These are phyloP conservation scores for Macrophomina pseudophaseolina DNA, from an alignment of 2,329 filamentous ascomycete genomes.

Conservation along the genomic window DNA sequence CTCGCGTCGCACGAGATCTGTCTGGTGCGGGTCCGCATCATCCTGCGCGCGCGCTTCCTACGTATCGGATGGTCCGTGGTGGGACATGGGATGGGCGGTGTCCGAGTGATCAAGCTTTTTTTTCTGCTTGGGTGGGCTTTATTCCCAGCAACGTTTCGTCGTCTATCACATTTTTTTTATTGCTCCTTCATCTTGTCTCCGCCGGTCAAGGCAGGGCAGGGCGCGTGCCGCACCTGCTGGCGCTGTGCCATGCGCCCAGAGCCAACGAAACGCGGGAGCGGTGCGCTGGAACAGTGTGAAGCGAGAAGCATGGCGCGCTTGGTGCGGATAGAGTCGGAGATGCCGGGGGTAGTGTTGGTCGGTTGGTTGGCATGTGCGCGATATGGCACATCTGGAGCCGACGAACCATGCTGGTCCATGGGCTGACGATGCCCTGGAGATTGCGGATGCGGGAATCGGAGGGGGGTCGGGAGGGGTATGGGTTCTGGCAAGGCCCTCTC, in stretches of 20 bases:
- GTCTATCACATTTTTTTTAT: slow-evolving; percentile 1
- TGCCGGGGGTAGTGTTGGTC: slow-evolving; percentile 5
- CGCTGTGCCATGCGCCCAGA: not conserved
- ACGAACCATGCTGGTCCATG: slow-evolving; percentile 7
- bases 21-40: slow-evolving; percentile 21
- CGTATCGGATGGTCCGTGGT: too few species aligned
- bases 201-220: not conserved
- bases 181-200: too few species aligned
- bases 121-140: too few species aligned
- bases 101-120: slow-evolving; percentile 15
- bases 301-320: slow-evolving; percentile 13
- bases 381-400: slow-evolving; percentile 3
- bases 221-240: slow-evolving; percentile 4
- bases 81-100: slow-evolving; percentile 16
- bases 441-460: slow-evolving; percentile 12
- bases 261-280: slow-evolving; percentile 6
- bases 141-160: not conserved
- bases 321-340: slow-evolving; percentile 3
- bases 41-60: not conserved
- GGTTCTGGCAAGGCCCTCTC: slow-evolving; percentile 7
- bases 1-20: slow-evolving; percentile 24
- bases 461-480: not conserved
- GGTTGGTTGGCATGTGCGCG: not conserved
- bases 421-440: not conserved
- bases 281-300: slow-evolving; percentile 10